Evolutionary conservation across 2,329 filamentous ascomycete genomes (phyloP).

Genomic region (Setomelanomma holmii): DNA sequence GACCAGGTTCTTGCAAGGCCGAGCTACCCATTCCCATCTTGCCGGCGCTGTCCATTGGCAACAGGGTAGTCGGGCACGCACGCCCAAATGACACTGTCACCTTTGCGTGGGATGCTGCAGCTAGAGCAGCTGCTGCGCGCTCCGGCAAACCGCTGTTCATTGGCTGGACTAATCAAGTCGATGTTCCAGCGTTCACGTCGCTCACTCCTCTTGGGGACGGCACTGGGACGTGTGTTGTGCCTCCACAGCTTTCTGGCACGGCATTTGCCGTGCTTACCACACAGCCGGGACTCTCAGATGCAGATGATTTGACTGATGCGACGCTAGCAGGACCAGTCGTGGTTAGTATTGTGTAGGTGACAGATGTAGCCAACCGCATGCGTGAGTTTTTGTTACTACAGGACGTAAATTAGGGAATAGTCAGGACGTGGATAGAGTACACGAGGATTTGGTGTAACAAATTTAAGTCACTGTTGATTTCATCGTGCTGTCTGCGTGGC

Average conservation of each 20-base stretch:
- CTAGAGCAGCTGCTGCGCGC: background rate
- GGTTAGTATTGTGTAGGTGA: no score
- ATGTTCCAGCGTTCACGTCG: conserved; percentile 1
- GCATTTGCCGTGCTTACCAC: conserved; percentile 6
- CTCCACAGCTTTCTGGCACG: conserved; percentile 5
- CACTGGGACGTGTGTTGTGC: background rate
- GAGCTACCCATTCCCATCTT: conserved; percentile 9
- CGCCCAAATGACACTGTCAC: background rate
- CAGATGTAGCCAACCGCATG: no score
- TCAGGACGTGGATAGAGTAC: no score
- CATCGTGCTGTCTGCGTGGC: no score
- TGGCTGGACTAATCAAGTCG: conserved; percentile 6
- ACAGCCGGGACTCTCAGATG: conserved; percentile 2
- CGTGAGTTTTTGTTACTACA: no score
- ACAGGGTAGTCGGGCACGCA: background rate
- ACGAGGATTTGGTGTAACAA: no score
- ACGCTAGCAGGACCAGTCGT: conserved; percentile 8
- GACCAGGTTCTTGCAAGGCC: conserved; percentile 6
- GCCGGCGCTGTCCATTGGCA: conserved; percentile 1
- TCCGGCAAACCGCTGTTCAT: background rate
- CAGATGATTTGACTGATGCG: conserved; percentile 5
- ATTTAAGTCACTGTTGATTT: no score
- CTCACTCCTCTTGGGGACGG: no score
- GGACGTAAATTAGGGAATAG: no score
- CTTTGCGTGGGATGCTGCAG: conserved; percentile 4